Conservation (phyloP, 2,329 filamentous ascomycete genomes). For the Fusarium chlamydosporum region DNA sequence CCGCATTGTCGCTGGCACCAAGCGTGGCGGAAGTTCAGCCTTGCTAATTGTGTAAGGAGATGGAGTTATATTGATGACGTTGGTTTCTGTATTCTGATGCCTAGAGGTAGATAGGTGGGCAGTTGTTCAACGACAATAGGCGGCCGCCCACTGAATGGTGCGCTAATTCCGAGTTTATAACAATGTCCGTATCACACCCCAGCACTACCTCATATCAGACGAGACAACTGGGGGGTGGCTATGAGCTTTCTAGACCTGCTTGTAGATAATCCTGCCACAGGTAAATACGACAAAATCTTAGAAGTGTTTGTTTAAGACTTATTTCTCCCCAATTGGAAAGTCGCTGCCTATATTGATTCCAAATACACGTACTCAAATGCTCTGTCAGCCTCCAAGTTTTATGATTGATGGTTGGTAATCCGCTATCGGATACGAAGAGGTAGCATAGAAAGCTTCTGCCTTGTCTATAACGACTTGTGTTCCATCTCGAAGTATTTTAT, state of each 20-base stretch:
- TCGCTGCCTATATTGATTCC: not conserved
- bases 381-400: conserved; percentile 3
- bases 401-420: conserved; percentile 21
- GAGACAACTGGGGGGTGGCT: not conserved
- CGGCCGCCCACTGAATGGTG: conserved; percentile 38
- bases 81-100: conserved; percentile 39
- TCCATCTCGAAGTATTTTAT: not conserved
- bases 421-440: not conserved
- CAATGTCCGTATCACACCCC: conserved; percentile 14
- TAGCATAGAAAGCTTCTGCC: conserved; percentile 2
- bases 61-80: conserved; percentile 35
- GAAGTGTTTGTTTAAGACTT: not conserved
- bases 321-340: too few relatives aligned
- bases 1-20: conserved; percentile 52
- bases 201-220: conserved; percentile 11
- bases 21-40: conserved; percentile 25
- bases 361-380: not conserved
- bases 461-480: not conserved
- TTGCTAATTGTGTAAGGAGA: not conserved
- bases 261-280: not conserved
- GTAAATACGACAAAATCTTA: not conserved
- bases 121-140: conserved; percentile 20
- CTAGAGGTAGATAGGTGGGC: conserved; percentile 24
- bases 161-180: conserved; percentile 23
- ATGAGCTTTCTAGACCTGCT: not conserved